Evolutionary conservation across 1,284 basidiomycete species (phyloP), one percentile per base, ranked within the genome.

Genomic region (Irpex sp.): DNA sequence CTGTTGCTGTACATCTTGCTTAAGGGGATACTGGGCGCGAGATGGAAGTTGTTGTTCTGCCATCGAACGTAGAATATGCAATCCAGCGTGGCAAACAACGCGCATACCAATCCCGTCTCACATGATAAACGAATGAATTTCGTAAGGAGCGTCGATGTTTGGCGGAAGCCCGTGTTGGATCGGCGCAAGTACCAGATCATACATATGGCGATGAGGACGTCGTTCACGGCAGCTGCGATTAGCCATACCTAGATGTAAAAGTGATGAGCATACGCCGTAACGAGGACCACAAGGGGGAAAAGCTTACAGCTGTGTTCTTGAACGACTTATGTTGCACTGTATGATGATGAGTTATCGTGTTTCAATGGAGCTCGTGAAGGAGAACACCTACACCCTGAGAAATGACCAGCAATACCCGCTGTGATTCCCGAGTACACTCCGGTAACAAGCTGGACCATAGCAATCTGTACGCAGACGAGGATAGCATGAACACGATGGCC

Each of bases 1-100:
- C 72, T 75, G 65, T 78, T 77, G 13, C 71, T 69, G 62, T 77
- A 77, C 15, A 77, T 65, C 65, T 77, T 77, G 34, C 72, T 70
- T n/a, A 76, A 68, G 3, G 72, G 66, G 15, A 75, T 66, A 5
- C 70, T 70, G 26, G 73, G 70, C 9, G 71, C 67, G 34, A 72
- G 67, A 64, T 75, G 72, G 64, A 72, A 69, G 58, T 74, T 74
- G 62, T 70, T 73, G 19, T 70, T 52, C 49, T 69, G 65, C 62
- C 67, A 73, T 1, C 61, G 62, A n/a, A 76, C 61, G 67, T 73
- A 76, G 40, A 77, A 64, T 21, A 68, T 62, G 8, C 76, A 66
- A 59, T 76, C 74, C 1, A 73, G 49, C 58, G 71, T 66, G 15
- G 75, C 75, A 47, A 72, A 71, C 1, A 69, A 58, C 3, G 72